phyloP scores from a whole-genome alignment of 2,329 filamentous ascomycete genomes.

The Penicillium paneum region DNA sequence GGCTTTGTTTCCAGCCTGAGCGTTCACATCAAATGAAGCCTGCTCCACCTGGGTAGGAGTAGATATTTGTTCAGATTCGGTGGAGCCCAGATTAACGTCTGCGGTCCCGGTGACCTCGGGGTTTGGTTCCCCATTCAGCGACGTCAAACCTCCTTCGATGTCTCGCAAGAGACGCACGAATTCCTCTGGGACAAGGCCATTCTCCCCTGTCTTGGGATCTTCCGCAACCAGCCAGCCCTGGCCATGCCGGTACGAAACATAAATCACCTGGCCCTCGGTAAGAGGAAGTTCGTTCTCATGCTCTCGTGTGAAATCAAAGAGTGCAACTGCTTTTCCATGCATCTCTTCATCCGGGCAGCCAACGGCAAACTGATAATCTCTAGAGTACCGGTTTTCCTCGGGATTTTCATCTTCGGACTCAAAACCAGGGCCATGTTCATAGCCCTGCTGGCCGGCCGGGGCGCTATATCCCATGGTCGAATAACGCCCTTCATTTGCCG shows the following conservation, averaged over 20 bases:
- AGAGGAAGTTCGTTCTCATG: conserved; percentile 95
- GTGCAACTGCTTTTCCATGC: conserved; percentile 90
- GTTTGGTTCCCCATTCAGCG: conserved; percentile 57
- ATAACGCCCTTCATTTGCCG: conserved; percentile 60
- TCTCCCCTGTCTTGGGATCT: conserved; percentile 90
- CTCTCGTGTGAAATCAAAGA: conserved; percentile 92
- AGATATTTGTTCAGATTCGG: conserved; percentile 29
- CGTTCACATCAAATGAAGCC: neutral
- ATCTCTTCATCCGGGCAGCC: conserved; percentile 95
- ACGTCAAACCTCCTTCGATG: conserved; percentile 84
- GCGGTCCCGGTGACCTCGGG: conserved; percentile 45
- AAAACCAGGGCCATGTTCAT: conserved; percentile 31
- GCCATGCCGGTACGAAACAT: conserved; percentile 92
- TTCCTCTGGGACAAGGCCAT: conserved; percentile 90
- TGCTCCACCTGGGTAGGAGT: conserved; percentile 32
- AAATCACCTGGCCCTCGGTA: conserved; percentile 91
- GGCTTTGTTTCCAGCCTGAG: neutral
- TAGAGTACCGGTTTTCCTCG: conserved; percentile 70
- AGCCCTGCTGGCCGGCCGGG: conserved; percentile 42
- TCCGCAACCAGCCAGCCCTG: conserved; percentile 97
- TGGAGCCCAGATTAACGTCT: conserved; percentile 56
- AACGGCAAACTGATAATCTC: conserved; percentile 92
- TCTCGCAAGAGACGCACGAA: conserved; percentile 90
- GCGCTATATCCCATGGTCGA: conserved; percentile 44
- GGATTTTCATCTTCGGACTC: conserved; percentile 52